Conservation (phyloP, 2,329 filamentous ascomycete genomes). For the Cladosporium sp. region DNA sequence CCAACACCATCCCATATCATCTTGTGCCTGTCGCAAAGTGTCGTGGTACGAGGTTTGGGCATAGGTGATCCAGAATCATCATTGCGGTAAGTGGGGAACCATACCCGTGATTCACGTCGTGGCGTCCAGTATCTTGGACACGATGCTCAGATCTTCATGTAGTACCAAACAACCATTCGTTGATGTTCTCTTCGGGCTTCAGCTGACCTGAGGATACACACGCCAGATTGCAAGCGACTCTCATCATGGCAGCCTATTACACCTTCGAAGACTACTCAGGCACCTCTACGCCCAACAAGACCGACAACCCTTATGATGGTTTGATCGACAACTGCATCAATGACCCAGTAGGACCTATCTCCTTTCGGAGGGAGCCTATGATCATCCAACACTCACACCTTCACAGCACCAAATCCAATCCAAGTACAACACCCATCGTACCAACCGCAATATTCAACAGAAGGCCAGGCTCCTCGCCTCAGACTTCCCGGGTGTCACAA, state of each 20-base stretch:
- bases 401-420: conserved; percentile 62
- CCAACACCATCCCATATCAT: too few species aligned
- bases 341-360: conserved; percentile 54
- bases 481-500: conserved; percentile 65
- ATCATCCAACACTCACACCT: conserved; percentile 1
- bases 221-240: background rate
- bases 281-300: conserved; percentile 21
- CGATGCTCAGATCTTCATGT: too few species aligned
- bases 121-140: background rate
- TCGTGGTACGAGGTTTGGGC: too few species aligned
- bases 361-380: background rate
- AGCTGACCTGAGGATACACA: background rate
- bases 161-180: too few species aligned
- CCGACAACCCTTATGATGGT: conserved; percentile 71
- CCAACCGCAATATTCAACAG: conserved; percentile 71
- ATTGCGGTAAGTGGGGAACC: background rate
- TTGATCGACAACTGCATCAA: conserved; percentile 65
- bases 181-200: too few species aligned
- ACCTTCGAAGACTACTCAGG: conserved; percentile 34
- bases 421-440: conserved; percentile 70
- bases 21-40: too few species aligned
- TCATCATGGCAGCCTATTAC: conserved; percentile 32
- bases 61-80: too few species aligned
- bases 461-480: conserved; percentile 65
- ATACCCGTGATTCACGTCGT: background rate